phyloP scores from a whole-genome alignment of 139 green algal genomes.

The Coelastrella sp. region DNA sequence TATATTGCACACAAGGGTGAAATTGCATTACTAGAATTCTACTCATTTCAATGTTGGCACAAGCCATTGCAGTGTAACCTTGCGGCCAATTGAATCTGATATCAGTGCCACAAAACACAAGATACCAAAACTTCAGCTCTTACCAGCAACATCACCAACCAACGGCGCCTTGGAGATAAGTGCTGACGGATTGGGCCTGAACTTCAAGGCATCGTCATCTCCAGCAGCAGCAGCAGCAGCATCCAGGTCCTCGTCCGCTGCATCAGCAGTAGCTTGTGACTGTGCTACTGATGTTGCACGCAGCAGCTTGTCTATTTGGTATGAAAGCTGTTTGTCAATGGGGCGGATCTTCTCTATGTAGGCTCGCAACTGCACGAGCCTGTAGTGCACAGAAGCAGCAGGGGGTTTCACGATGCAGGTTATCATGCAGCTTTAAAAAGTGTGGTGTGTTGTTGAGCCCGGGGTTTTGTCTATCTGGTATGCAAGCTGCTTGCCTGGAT shows the following conservation, averaged over 20 bases:
- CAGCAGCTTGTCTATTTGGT: slow-evolving; percentile 98
- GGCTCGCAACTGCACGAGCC: slow-evolving; percentile 77
- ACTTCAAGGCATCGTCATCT: slow-evolving; percentile 58
- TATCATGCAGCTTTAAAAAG: not conserved
- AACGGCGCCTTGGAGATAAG: slow-evolving; percentile 74
- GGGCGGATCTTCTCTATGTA: slow-evolving; percentile 95
- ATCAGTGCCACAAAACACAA: too few relatives aligned
- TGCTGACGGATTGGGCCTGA: slow-evolving; percentile 79
- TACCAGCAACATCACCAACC: slow-evolving; percentile 15
- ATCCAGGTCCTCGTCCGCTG: slow-evolving; percentile 22
- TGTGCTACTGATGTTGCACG: slow-evolving; percentile 62
- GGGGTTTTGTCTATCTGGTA: slow-evolving; percentile 99
- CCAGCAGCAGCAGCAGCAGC: slow-evolving; percentile 22
- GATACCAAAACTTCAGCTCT: not conserved
- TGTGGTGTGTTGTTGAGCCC: too few relatives aligned
- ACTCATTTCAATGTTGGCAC: too few relatives aligned
- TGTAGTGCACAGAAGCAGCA: too few relatives aligned
- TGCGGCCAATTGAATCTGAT: too few relatives aligned
- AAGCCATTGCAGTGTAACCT: not conserved
- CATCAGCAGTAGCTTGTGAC: slow-evolving; percentile 14
- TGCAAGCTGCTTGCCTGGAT: slow-evolving; percentile 95
- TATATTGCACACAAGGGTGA: too few relatives aligned
- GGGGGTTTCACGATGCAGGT: not conserved
- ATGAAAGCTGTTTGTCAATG: slow-evolving; percentile 96
- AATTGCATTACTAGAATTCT: too few relatives aligned